A percentile compares a stretch with the other conserved stretches of the same genome.
These are phyloP conservation scores for Naganishia onofrii DNA, from an alignment of 768 basidiomycete species.

Conservation along the genomic window DNA sequence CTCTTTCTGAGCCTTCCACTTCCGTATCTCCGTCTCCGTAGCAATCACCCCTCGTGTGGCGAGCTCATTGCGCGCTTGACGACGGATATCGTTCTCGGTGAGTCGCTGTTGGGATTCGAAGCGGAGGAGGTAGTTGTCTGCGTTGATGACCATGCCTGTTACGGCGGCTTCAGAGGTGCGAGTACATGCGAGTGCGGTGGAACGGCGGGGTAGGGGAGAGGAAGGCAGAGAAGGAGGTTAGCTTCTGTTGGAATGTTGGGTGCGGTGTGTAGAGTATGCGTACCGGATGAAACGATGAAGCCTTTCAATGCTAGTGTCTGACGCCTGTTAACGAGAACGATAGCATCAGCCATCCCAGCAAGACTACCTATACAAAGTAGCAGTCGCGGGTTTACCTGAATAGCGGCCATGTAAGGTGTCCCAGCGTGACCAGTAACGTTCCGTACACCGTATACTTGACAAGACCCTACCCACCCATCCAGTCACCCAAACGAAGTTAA, in stretches of 20 bases:
- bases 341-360: neutral
- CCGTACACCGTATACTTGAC: slow-evolving; percentile 48
- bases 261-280: slow-evolving; percentile 42
- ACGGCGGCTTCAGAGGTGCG: slow-evolving; percentile 57
- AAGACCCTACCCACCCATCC: slow-evolving; percentile 36
- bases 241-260: too few relatives aligned
- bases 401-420: slow-evolving; percentile 45
- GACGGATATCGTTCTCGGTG: slow-evolving; percentile 67
- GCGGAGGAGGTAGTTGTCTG: slow-evolving; percentile 69
- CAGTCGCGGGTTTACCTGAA: slow-evolving; percentile 45
- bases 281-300: slow-evolving; percentile 53
- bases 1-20: slow-evolving; percentile 65
- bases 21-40: slow-evolving; percentile 77
- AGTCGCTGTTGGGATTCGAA: slow-evolving; percentile 67
- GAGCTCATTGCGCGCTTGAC: slow-evolving; percentile 71
- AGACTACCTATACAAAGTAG: neutral
- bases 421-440: slow-evolving; percentile 39
- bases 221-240: neutral
- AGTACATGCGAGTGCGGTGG: too few relatives aligned
- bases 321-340: slow-evolving; percentile 56
- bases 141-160: slow-evolving; percentile 68
- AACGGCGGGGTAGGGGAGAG: too few relatives aligned
- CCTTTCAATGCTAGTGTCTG: slow-evolving; percentile 79
- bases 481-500: neutral
- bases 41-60: slow-evolving; percentile 70